Evolutionary conservation across 164 flowering plant species (phyloP).

Genomic region (Santalum album): DNA sequence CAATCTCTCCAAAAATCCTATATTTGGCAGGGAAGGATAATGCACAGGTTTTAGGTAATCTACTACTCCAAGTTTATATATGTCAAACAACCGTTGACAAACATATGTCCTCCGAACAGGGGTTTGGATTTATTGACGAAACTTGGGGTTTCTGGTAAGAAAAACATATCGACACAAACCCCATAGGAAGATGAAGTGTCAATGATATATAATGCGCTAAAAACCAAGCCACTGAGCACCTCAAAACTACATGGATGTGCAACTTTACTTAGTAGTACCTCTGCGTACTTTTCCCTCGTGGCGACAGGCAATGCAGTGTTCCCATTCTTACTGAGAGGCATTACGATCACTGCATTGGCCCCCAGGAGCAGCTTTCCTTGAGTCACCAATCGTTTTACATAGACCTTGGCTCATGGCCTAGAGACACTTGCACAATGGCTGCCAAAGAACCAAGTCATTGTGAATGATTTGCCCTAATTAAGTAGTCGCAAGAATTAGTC

Average conservation of each 20-base stretch:
- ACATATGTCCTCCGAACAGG: no score
- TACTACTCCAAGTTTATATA: no score
- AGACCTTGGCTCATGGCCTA: constrained; percentile 55
- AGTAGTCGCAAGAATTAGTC: no score
- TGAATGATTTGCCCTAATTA: no score
- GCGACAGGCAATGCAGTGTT: constrained; percentile 82
- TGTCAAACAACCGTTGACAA: no score
- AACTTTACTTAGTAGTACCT: constrained; percentile 39
- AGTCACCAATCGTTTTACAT: constrained; percentile 52
- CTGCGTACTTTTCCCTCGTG: constrained; percentile 73
- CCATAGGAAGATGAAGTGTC: not conserved
- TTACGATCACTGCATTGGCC: constrained; percentile 80
- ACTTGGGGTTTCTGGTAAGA: no score
- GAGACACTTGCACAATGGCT: constrained; percentile 65
- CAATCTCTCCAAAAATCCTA: no score
- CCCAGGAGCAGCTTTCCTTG: constrained; percentile 62
- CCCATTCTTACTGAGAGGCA: constrained; percentile 77
- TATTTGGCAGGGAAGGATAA: no score
- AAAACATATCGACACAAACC: no score
- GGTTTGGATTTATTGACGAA: no score
- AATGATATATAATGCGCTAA: not conserved
- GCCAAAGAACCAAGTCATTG: constrained; percentile 20
- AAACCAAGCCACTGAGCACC: not conserved
- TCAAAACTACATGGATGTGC: not conserved
- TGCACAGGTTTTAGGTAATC: no score